A percentile compares a stretch with the other conserved stretches of the same genome.
phyloP scores from a whole-genome alignment of 441 rosid species.

The Francoa sonchifolia region DNA sequence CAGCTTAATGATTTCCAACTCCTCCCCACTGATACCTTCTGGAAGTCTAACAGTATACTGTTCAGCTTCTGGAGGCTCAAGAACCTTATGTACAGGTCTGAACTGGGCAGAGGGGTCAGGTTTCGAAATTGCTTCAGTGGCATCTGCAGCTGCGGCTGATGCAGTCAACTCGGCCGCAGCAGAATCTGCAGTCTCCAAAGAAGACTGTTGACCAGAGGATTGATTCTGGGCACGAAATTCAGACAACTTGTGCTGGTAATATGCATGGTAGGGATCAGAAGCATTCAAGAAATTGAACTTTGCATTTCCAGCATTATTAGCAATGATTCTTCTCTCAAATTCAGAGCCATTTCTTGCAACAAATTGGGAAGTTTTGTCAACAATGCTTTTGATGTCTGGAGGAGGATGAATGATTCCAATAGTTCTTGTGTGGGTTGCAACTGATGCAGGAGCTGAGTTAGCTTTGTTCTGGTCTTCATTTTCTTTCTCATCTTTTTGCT shows the following conservation, averaged over 20 bases:
- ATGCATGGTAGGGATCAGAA: conserved; percentile 81
- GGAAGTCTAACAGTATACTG: conserved; percentile 82
- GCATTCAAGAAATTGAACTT: conserved; percentile 69
- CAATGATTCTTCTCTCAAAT: conserved; percentile 71
- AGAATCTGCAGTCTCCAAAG: conserved; percentile 26
- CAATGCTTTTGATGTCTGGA: conserved; percentile 71
- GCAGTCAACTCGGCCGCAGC: conserved; percentile 22
- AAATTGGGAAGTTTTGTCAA: conserved; percentile 77
- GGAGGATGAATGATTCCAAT: conserved; percentile 96
- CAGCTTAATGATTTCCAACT: conserved; percentile 81
- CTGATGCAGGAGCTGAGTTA: conserved; percentile 28
- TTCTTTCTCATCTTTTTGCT: conserved; percentile 26
- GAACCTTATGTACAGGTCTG: conserved; percentile 48
- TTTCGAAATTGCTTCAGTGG: conserved; percentile 23
- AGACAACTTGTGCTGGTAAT: conserved; percentile 65
- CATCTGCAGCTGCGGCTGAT: conserved; percentile 21
- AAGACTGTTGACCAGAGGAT: conserved; percentile 27
- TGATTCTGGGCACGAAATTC: conserved; percentile 65
- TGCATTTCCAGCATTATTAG: conserved; percentile 57
- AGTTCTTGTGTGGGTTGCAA: conserved; percentile 76
- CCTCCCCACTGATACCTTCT: conserved; percentile 83
- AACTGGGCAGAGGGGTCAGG: conserved; percentile 54
- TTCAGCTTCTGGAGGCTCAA: conserved; percentile 76
- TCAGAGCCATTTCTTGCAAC: conserved; percentile 80
- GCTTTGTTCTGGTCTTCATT: conserved; percentile 36